Conservation (phyloP, 768 basidiomycete species). For the Boletus rufocinnamomeus region DNA sequence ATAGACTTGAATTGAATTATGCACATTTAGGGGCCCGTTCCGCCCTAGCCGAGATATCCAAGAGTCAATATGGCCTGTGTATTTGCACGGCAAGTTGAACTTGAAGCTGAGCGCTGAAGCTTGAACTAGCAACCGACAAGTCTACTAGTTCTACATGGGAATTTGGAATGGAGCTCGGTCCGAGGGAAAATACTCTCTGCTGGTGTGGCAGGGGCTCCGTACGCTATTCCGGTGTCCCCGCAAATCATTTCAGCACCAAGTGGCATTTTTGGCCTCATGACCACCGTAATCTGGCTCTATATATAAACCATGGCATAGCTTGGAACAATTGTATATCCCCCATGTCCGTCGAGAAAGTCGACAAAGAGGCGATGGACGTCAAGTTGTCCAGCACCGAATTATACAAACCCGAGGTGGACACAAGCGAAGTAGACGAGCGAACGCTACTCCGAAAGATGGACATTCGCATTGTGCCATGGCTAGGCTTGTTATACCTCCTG, state of each 20-base stretch:
- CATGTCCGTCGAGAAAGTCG: conserved; percentile 7
- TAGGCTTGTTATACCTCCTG: conserved; percentile 71
- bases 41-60: neutral
- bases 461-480: conserved; percentile 70
- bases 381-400: conserved; percentile 15
- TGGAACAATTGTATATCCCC: neutral
- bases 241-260: neutral
- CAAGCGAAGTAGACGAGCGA: conserved; percentile 53
- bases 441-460: conserved; percentile 62
- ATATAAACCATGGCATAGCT: neutral
- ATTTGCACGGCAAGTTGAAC: neutral
- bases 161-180: too few species aligned
- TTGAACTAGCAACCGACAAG: too few species aligned
- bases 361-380: neutral
- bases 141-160: too few species aligned
- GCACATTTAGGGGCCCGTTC: neutral
- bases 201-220: too few species aligned
- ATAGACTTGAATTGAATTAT: neutral
- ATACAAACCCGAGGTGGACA: conserved; percentile 55
- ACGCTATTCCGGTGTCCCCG: too few species aligned
- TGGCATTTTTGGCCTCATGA: neutral
- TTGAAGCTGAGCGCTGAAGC: too few species aligned
- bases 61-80: neutral
- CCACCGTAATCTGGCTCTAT: neutral
- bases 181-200: too few species aligned